These are phyloP conservation scores for Sambucus nigra DNA, from an alignment of 129 eudicot species.

Conservation along the genomic window DNA sequence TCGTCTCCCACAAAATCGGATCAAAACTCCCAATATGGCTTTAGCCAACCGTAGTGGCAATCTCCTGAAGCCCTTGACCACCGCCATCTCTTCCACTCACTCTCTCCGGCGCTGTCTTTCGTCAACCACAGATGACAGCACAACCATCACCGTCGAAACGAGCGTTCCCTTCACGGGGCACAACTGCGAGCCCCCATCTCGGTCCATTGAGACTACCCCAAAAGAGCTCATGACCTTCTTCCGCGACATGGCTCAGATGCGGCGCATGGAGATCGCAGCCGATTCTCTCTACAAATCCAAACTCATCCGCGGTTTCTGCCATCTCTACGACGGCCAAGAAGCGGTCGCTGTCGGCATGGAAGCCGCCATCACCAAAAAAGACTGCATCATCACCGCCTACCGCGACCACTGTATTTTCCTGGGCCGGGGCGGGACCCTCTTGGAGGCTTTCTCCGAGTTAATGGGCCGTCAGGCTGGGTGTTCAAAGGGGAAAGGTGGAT, in stretches of 20 bases:
- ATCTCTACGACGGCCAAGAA: conserved; percentile 94
- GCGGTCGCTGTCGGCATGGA: conserved; percentile 97
- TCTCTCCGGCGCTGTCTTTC: conserved; percentile 21
- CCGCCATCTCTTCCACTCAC: conserved; percentile 5
- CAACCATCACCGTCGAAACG: conserved; percentile 75
- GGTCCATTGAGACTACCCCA: conserved; percentile 66
- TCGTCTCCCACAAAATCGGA: neutral
- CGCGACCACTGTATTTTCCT: conserved; percentile 72
- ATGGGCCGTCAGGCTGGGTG: conserved; percentile 91
- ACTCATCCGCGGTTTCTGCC: conserved; percentile 91
- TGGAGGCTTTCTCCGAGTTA: conserved; percentile 62
- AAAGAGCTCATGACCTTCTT: conserved; percentile 71
- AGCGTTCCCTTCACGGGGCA: conserved; percentile 81
- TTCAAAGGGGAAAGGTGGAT: conserved; percentile 89
- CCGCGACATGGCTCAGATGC: conserved; percentile 84
- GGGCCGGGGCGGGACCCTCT: conserved; percentile 72
- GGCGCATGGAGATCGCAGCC: conserved; percentile 99
- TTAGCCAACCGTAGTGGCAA: conserved; percentile 21
- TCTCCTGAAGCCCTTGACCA: conserved; percentile 17
- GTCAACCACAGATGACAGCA: conserved; percentile 28
- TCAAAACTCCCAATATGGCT: conserved; percentile 12
- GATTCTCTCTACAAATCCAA: conserved; percentile 92
- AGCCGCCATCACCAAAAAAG: conserved; percentile 78
- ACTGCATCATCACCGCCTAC: conserved; percentile 81
- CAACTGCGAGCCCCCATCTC: conserved; percentile 80